These are phyloP conservation scores for Penicillium sp. DNA, from an alignment of 2,329 filamentous ascomycete genomes.

Conservation along the genomic window DNA sequence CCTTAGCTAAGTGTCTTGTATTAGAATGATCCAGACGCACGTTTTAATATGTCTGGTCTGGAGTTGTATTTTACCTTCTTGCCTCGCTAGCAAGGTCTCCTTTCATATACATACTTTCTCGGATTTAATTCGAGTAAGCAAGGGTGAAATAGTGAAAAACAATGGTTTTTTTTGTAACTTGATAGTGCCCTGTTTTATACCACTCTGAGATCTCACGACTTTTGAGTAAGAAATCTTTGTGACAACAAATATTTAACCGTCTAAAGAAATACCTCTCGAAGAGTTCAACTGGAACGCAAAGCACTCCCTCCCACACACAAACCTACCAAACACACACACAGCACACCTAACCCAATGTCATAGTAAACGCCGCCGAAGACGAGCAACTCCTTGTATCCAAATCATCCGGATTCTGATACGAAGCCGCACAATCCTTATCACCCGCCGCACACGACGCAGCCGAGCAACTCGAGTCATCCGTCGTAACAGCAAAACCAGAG, in stretches of 20 bases:
- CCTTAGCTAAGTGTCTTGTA: background rate
- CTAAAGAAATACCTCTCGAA: background rate
- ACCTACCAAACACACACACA: background rate
- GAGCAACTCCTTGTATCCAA: constrained; percentile 30
- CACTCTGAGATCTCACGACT: no score
- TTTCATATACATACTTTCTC: background rate
- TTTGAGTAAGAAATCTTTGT: no score
- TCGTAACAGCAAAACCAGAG: constrained; percentile 31
- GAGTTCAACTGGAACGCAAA: background rate
- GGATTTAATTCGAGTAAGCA: background rate
- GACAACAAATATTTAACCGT: background rate
- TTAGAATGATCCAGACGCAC: background rate
- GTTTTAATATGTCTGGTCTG: background rate
- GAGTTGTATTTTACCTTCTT: background rate
- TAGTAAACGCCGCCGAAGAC: constrained; percentile 35
- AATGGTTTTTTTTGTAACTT: background rate
- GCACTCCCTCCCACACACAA: background rate
- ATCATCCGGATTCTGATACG: constrained; percentile 35
- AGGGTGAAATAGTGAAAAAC: background rate
- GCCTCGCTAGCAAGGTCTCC: background rate
- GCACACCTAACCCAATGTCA: constrained; percentile 35
- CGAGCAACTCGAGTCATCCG: constrained; percentile 25
- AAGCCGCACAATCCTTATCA: constrained; percentile 26
- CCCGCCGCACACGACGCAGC: constrained; percentile 30
- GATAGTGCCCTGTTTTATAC: no score